Evolutionary conservation across 257 asterid species (phyloP), one percentile per base, ranked within the genome.

Genomic region (Solanum lignicaule): DNA sequence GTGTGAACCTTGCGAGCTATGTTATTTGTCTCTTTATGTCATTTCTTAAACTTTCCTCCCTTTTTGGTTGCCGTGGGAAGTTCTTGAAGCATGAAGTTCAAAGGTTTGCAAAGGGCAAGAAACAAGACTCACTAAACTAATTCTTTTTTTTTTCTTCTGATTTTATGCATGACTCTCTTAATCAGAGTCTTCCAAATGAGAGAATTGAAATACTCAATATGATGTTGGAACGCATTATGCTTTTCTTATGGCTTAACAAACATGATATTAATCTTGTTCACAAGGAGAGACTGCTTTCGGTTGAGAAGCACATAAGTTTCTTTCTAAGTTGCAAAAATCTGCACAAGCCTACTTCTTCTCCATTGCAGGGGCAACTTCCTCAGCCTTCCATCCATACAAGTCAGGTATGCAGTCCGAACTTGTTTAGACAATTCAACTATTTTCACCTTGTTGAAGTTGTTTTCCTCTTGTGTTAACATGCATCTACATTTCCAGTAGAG

Each of bases 111-210:
- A 39, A 14, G 36, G 62, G 36, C n/a, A 13, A 78, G 84, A 41
- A 66, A 46, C 55, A 46, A 14, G 7, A 46, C 20, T 46, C 2
- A 13, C 55, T 46, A 46, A 46, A 69, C 23, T 35, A 13, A 65
- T 46, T 46, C 55, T 84, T 84, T 35, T 58, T 20, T 38, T 27
- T 41, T 36, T 36, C 9, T 13, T 13, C 83, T 84, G 79, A 55
- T 83, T 89, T 93, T 90, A 94, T 95, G 98, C 95, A 93, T 83
- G 98, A 93, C 89, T 83, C 94, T 79, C 91, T 90, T 90, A 95
- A 97, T 85, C 99, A 93, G 90, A 93, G 90, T 86, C 94, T 95
- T 15, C 90, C 91, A 87, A 93, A 90, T 83, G 98, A 95, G 73
- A 46, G 15, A 46, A 46, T 14, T 46, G 20, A 14, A 46, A 46